Evolutionary conservation across 2,329 filamentous ascomycete species (phyloP), one percentile per base, ranked within the genome.

Genomic region (Monilinia fructicola): DNA sequence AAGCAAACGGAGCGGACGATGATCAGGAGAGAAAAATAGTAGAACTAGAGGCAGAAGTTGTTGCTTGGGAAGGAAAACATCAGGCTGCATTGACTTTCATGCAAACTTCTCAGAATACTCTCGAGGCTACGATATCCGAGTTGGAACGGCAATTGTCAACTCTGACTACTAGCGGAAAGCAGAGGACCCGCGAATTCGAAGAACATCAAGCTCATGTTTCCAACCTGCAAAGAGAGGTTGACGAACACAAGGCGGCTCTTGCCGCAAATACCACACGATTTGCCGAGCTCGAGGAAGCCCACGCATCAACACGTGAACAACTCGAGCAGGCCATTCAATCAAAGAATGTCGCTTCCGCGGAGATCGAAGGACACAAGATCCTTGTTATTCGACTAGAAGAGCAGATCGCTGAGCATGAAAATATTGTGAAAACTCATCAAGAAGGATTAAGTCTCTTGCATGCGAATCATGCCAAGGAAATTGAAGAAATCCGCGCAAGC

Each of bases 241-340:
- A 93, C 62, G 88, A 92, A 75, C 93, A 96, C 79, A 93, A 91
- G 79, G 80, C 84, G 4, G 85, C 90, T 48, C 89, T 96, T 72
- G 84, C 85, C 69, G 83, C 81, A 71, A 91, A 93, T 73, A 82
- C 87, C 16, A 76, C 84, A 50, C 91, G 88, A 73, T 87, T 97
- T 40, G 83, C 87, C 3, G 85, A 90, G 70, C 82, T 97, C 18
- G 92, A 97, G 77, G 80, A 88, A 70, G 85, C 89, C 4, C 90
- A 96, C 75, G 78, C 84, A 42, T 83, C 84, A 35, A 85, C 90
- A 61, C 85, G 87, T 73, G 79, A 84, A 56, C 85, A 94, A 73
- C 83, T 96, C 14, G 86, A 91, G 50, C 84, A 90, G 64, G 84
- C 89, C 54, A 82, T 83, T 11, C 83, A 85, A 63, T 83, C 85